Evolutionary conservation across 1,284 basidiomycete genomes (phyloP).

Genomic region (Clitocybe nebularis): DNA sequence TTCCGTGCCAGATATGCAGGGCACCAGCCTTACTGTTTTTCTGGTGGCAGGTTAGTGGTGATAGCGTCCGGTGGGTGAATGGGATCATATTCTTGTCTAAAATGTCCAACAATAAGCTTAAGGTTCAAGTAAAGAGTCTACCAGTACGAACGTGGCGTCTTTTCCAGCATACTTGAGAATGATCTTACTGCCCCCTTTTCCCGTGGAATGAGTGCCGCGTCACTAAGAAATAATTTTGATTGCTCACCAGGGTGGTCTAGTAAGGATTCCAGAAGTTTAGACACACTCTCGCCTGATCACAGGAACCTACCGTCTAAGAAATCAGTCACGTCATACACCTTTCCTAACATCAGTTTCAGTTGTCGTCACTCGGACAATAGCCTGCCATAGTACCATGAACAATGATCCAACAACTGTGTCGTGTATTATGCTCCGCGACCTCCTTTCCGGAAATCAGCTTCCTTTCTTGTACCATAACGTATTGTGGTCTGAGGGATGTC

Average conservation of each 20-base stretch:
- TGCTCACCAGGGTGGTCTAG: slow-evolving; percentile 60
- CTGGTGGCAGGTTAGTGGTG: slow-evolving; percentile 72
- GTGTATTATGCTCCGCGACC: slow-evolving; percentile 67
- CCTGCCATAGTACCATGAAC: no score
- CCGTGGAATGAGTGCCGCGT: no score
- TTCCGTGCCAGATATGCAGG: neutral
- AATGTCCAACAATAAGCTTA: neutral
- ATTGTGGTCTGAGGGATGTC: neutral
- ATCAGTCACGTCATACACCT: slow-evolving; percentile 42
- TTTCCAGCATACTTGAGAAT: slow-evolving; percentile 46
- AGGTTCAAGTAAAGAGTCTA: neutral
- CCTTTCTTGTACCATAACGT: neutral
- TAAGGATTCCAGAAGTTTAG: slow-evolving; percentile 2
- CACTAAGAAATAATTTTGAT: no score
- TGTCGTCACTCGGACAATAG: no score
- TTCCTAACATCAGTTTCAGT: slow-evolving; percentile 42
- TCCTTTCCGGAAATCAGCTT: slow-evolving; percentile 45
- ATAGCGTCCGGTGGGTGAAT: slow-evolving; percentile 90
- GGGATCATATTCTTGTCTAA: slow-evolving; percentile 73
- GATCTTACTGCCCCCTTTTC: slow-evolving; percentile 36
- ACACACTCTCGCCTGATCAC: neutral
- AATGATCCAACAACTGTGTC: slow-evolving; percentile 87
- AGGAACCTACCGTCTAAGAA: slow-evolving; percentile 16
- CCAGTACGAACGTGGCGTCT: slow-evolving; percentile 27
- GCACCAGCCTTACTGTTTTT: slow-evolving; percentile 59